These are phyloP conservation scores for Chrysochromulina tobinii DNA, from an alignment of 78 protist genomes.

Conservation along the genomic window DNA sequence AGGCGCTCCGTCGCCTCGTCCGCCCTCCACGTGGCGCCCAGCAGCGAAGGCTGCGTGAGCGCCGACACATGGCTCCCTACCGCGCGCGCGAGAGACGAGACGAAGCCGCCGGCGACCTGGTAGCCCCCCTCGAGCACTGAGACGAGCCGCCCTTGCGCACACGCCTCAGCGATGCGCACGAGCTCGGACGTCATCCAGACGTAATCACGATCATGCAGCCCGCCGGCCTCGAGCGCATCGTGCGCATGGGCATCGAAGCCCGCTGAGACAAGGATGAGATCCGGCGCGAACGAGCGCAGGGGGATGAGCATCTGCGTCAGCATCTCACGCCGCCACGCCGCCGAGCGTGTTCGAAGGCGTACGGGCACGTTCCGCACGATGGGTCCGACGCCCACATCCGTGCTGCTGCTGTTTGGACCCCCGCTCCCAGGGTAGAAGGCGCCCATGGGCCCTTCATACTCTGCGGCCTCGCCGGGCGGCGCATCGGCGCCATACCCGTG, in stretches of 20 bases:
- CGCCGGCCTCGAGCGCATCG: conserved; percentile 5
- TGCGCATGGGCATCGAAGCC: conserved; percentile 26
- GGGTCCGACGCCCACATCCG: neutral
- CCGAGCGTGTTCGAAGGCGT: neutral
- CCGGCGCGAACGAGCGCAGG: neutral
- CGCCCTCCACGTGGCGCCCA: neutral
- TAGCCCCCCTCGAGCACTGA: conserved; percentile 11
- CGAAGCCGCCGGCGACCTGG: neutral
- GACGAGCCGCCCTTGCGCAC: neutral
- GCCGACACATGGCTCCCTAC: neutral
- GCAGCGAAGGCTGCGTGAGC: neutral
- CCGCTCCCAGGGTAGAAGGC: neutral
- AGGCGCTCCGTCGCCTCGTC: neutral
- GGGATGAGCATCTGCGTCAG: neutral
- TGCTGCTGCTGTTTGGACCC: neutral
- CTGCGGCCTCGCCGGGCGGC: neutral
- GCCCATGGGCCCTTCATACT: too few species aligned
- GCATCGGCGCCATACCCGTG: neutral
- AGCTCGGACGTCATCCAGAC: neutral
- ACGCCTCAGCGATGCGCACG: neutral
- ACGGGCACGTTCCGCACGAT: neutral
- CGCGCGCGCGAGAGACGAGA: neutral
- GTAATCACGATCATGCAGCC: neutral
- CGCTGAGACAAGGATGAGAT: neutral
- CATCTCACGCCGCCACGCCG: neutral